Evolutionary conservation across 208 protist species (phyloP).

Genomic region (Leishmania arabica): DNA sequence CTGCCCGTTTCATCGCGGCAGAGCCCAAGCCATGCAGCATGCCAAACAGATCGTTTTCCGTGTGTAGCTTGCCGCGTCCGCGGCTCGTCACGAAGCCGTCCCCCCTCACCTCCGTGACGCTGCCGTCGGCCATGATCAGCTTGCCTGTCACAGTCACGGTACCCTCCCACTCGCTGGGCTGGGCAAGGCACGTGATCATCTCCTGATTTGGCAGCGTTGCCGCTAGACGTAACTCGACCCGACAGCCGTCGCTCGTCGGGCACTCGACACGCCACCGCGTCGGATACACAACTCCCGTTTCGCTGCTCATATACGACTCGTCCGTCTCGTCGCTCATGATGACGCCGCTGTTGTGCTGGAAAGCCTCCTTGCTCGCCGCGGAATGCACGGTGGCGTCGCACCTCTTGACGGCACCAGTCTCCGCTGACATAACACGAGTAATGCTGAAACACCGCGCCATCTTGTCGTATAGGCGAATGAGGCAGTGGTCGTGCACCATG

Average conservation of each 20-base stretch:
- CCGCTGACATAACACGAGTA: conserved; percentile 27
- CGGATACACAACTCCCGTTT: conserved; percentile 48
- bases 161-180: conserved; percentile 62
- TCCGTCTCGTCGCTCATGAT: conserved; percentile 20
- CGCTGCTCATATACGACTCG: conserved; percentile 38
- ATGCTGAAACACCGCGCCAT: conserved; percentile 36
- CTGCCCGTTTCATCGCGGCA: conserved; percentile 23
- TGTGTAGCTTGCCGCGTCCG: conserved; percentile 32
- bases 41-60: conserved; percentile 23
- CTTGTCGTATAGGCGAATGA: conserved; percentile 52
- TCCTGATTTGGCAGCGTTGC: conserved; percentile 55
- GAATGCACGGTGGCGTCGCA: conserved; percentile 37
- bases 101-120: conserved; percentile 28
- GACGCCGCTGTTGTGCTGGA: conserved; percentile 30
- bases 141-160: conserved; percentile 42
- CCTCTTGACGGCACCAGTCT: conserved; percentile 3
- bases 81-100: conserved; percentile 48
- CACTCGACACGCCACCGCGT: conserved; percentile 38
- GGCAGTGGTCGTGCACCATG: conserved; percentile 40
- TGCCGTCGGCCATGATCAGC: conserved; percentile 38
- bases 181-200: conserved; percentile 43
- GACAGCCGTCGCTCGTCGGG: conserved; percentile 31
- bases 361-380: conserved; percentile 32
- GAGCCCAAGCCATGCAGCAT: conserved; percentile 40
- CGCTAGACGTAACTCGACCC: conserved; percentile 35